Conservation (phyloP, 768 basidiomycete genomes). For the Crucibulum laeve region DNA sequence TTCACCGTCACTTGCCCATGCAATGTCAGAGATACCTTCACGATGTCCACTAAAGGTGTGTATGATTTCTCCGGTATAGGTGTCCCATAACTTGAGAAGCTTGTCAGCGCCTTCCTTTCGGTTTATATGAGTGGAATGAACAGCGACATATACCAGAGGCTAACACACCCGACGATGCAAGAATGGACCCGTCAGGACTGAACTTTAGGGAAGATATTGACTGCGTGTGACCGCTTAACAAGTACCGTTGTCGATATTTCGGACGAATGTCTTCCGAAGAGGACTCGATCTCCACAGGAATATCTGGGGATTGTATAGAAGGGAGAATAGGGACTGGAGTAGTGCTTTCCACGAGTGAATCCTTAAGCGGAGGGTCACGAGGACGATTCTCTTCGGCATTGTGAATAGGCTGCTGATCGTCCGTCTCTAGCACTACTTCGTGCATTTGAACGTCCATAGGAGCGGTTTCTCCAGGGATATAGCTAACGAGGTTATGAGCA, state of each 20-base stretch:
- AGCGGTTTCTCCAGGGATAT: no score
- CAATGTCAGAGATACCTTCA: constrained; percentile 85
- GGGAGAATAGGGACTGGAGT: no score
- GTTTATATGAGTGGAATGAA: constrained; percentile 14
- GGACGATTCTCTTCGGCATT: no score
- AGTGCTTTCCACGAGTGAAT: no score
- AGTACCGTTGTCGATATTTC: constrained; percentile 56
- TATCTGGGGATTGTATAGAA: constrained; percentile 1
- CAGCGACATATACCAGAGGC: constrained; percentile 4
- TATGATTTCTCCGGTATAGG: constrained; percentile 65
- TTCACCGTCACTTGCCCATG: constrained; percentile 81
- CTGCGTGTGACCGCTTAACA: constrained; percentile 77
- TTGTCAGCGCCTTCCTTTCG: constrained; percentile 77
- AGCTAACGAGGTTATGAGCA: no score
- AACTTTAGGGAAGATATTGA: constrained; percentile 86
- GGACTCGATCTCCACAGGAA: neutral
- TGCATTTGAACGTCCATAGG: no score
- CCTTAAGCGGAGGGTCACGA: no score
- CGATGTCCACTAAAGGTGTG: constrained; percentile 71
- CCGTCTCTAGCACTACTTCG: no score
- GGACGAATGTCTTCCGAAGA: constrained; percentile 17
- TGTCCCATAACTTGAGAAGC: constrained; percentile 77
- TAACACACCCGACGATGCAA: constrained; percentile 81
- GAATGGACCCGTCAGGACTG: constrained; percentile 74
- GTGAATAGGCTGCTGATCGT: no score